These are phyloP conservation scores for Chernovozyma sophiae-reginae DNA, from an alignment of 1,139 yeast genomes.

Conservation along the genomic window DNA sequence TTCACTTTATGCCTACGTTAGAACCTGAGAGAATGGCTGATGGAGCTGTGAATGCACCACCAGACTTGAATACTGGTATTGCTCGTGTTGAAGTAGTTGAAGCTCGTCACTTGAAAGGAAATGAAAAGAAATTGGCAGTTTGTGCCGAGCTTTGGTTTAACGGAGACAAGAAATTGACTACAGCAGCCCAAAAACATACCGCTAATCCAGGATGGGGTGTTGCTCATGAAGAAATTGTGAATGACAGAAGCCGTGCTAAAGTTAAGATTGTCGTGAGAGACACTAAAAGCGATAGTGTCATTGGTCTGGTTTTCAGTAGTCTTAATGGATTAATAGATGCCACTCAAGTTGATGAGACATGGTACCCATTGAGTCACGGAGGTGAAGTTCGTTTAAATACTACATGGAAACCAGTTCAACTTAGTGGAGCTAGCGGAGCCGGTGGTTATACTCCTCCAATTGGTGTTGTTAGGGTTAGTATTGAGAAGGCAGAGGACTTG, in stretches of 20 bases:
- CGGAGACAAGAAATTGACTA: conserved; percentile 52
- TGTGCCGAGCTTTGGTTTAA: conserved; percentile 69
- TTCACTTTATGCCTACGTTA: conserved; percentile 74
- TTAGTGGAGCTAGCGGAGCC: conserved; percentile 61
- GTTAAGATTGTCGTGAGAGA: conserved; percentile 66
- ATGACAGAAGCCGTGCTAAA: conserved; percentile 67
- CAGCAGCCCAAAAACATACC: conserved; percentile 57
- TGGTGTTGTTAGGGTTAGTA: conserved; percentile 78
- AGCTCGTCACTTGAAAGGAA: conserved; percentile 47
- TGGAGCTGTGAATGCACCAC: conserved; percentile 84
- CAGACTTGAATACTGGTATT: conserved; percentile 91
- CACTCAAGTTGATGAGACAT: conserved; percentile 66
- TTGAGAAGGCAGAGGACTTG: conserved; percentile 68
- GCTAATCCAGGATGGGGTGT: conserved; percentile 68
- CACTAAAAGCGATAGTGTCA: conserved; percentile 47
- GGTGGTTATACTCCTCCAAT: conserved; percentile 88
- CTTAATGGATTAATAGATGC: conserved; percentile 74
- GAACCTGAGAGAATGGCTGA: conserved; percentile 74
- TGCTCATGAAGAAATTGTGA: conserved; percentile 65
- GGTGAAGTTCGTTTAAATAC: conserved; percentile 73
- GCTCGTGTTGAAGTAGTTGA: conserved; percentile 53
- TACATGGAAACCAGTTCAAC: conserved; percentile 81
- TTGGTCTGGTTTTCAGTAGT: conserved; percentile 61
- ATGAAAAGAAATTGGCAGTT: conserved; percentile 51
- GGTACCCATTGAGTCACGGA: conserved; percentile 67